Base-by-base conservation (phyloP, 1,284 basidiomycete species). In the Hymenochaete sp. region DNA sequence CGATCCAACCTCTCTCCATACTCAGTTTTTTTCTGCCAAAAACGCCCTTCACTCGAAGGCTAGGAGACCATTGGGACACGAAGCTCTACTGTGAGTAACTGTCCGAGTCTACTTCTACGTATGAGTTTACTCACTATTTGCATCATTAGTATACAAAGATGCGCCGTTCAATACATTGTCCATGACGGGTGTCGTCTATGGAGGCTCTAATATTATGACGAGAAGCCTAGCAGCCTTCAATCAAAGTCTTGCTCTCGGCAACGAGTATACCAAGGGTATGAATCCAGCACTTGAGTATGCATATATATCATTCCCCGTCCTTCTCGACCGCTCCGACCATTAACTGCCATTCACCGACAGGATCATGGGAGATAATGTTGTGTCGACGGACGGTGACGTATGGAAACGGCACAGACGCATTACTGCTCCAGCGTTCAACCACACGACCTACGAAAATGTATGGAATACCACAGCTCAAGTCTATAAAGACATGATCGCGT, bases 321-420 rank as follows among this genome's bases (percentile, higher is more conserved):
- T 39, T 22, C 37, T 19, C 21, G 3, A 35, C 3, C 4, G 13
- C n/a, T 21, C 31, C 9, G 28, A 9, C 14, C 14, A 31, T 14
- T 31, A 31, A 10, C 10, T 10, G 9, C 9, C 28, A 10, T 39
- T 3, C 18, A 37, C 10, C 19, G 22, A 16, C 14, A 62, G 59
- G 31, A 44, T 54, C 5, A 57, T 59, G 53, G 64, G 63, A 14
- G 55, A 55, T 5, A 65, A 57, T 47, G 26, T 65, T n/a, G 44
- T 59, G 6, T 55, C 60, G 18, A 49, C 56, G 0, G 56, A 57
- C 31, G 59, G 57, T 4, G 58, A 63, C 2, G 44, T 42, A 11
- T 65, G 62, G 64, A 61, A 53, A 42, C 50, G 59, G 6, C 62
- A 65, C 37, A 44, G 60, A 5, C 52, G 63, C 9, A 56, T 62